phyloP scores from a whole-genome alignment of 176 grass and related monocot genomes.

The Lolium perenne region DNA sequence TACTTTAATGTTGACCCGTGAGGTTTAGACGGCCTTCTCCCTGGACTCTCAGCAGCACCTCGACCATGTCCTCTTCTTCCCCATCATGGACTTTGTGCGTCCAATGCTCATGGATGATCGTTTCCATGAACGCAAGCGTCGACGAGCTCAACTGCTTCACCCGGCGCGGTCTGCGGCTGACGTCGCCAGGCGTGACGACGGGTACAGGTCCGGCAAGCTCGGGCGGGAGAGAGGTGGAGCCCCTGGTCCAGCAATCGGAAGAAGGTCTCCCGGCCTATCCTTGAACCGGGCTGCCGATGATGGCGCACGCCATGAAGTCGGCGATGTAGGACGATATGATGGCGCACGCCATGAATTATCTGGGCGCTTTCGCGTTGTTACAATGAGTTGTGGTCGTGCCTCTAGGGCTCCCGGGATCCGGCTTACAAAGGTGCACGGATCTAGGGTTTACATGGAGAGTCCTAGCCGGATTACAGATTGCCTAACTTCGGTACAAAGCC shows the following conservation, averaged over 20 bases:
- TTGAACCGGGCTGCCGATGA: slow-evolving; percentile 39
- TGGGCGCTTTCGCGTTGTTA: too few species aligned
- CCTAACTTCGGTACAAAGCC: too few species aligned
- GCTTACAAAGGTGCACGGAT: too few species aligned
- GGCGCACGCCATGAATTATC: too few species aligned
- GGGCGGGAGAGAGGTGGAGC: slow-evolving; percentile 5
- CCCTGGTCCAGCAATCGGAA: slow-evolving; percentile 3
- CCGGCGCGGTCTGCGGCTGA: slow-evolving; percentile 33
- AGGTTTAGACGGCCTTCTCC: slow-evolving; percentile 1
- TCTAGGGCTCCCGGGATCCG: too few species aligned
- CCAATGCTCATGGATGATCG: slow-evolving; percentile 41
- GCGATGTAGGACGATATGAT: slow-evolving; percentile 13
- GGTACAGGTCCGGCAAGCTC: slow-evolving; percentile 43
- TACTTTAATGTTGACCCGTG: slow-evolving; percentile 27
- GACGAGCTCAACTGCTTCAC: slow-evolving; percentile 7
- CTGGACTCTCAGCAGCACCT: slow-evolving; percentile 44
- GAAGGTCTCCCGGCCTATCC: slow-evolving; percentile 29
- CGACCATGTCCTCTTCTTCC: slow-evolving; percentile 17
- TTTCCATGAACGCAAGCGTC: slow-evolving; percentile 29
- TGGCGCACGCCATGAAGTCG: slow-evolving; percentile 37
- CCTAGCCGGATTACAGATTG: too few species aligned
- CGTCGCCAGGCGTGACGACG: slow-evolving; percentile 38
- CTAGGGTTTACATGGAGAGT: too few species aligned
- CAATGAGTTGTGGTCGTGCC: too few species aligned
- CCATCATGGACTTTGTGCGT: neutral